Percentiles rank a stretch among this genome's conserved stretches.
These are phyloP conservation scores for Microdochium trichocladiopsis DNA, from an alignment of 2,329 filamentous ascomycete species.

Conservation along the genomic window DNA sequence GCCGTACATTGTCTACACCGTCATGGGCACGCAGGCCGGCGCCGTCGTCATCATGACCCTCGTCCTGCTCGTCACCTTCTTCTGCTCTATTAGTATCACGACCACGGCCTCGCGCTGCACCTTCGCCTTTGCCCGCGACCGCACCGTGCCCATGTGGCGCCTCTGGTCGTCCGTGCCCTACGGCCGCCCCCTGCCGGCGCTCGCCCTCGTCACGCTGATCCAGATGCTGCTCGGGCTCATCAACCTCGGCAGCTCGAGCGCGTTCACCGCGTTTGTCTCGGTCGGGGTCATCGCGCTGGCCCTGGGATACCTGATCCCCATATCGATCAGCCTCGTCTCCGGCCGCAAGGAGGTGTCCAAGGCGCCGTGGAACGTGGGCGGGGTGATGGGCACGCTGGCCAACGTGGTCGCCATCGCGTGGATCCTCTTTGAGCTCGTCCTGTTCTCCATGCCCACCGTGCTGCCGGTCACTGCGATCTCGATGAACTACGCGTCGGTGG, in stretches of 20 bases:
- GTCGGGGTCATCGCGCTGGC: constrained; percentile 51
- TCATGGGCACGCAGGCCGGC: constrained; percentile 42
- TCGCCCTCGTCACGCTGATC: constrained; percentile 45
- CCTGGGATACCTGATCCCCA: constrained; percentile 48
- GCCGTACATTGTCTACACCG: constrained; percentile 43
- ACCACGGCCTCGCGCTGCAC: constrained; percentile 61
- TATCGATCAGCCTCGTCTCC: constrained; percentile 39
- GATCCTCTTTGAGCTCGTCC: constrained; percentile 43
- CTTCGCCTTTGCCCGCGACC: constrained; percentile 56
- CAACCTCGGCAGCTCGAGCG: constrained; percentile 49
- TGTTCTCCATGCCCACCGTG: constrained; percentile 36
- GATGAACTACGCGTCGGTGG: constrained; percentile 47
- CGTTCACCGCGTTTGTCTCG: constrained; percentile 47
- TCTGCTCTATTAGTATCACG: constrained; percentile 59
- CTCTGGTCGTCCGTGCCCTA: constrained; percentile 45
- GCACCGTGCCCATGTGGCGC: constrained; percentile 43
- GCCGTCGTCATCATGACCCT: constrained; percentile 44
- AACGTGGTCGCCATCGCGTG: constrained; percentile 40
- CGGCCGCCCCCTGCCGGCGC: constrained; percentile 45
- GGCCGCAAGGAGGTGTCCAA: constrained; percentile 35
- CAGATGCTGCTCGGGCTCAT: constrained; percentile 48
- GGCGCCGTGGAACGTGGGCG: constrained; percentile 40
- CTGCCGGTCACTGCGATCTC: constrained; percentile 18
- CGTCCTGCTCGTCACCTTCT: constrained; percentile 47
- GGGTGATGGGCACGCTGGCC: constrained; percentile 29